Base-by-base conservation (phyloP, 805 yeast species). In the Blastobotrys americana region DNA sequence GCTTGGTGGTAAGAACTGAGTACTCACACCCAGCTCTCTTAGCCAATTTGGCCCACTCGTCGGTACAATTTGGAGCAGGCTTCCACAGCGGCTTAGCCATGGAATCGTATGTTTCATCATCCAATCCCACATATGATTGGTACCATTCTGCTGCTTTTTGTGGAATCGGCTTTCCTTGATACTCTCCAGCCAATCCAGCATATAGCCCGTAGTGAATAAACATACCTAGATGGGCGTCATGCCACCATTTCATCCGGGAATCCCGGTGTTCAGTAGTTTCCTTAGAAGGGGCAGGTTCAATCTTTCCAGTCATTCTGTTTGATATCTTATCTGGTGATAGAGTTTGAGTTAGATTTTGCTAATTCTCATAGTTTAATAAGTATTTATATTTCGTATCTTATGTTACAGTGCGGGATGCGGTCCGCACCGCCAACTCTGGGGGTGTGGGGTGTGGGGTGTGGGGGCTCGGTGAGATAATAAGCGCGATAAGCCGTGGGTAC, bases 151-250 rank as follows among this genome's bases (percentile, higher is more conserved):
- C 54, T n/a, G 35, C 36, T 16, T 34, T 41, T 3, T 28, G 15
- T 5, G 40, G 27, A 3, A 48, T 31, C 5, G 34, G 39, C 25
- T 40, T 19, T n/a, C 52, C 54, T 13, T 45, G 33, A 43, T 39
- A 48, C 22, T 34, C 51, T 4, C 53, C 53, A n/a, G 42, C 53
- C n/a, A 48, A 39, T 6, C 45, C 46, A 9, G 54, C 45, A 28
- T 39, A 50, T 16, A 50, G 41, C 2, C 54, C 54, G 34, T 37
- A 50, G 31, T 50, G 54, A 35, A 50, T 46, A 20, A 50, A 50
- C 52, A 50, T 47, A 10, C 54, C 54, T 21, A 50, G 48, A 18
- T 45, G 45, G 31, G 50, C 47, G 22, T 45, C 45, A 15, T 37
- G 41, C 50, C 49, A 50, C 54, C 54, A 50, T 23, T 39, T 34